phyloP scores from a whole-genome alignment of 2,329 filamentous ascomycete species.

The Aciculosporium take region DNA sequence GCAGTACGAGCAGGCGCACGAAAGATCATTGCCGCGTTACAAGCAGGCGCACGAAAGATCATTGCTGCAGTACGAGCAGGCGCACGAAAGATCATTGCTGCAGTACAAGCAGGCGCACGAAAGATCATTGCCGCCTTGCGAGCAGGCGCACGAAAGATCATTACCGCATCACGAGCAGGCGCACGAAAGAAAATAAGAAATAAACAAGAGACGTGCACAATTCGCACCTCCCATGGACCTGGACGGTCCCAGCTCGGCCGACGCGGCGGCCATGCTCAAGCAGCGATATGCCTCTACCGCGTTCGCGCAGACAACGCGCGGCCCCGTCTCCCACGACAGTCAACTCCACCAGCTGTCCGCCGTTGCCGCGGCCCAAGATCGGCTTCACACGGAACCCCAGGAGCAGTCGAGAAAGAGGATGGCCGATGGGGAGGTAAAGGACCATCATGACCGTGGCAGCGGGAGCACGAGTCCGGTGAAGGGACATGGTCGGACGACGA shows the following conservation, averaged over 20 bases:
- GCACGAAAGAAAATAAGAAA: too few species aligned
- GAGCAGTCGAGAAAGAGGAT: slow-evolving; percentile 52
- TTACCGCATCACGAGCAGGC: too few species aligned
- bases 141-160: too few species aligned
- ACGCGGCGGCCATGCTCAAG: slow-evolving; percentile 10
- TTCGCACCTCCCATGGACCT: too few species aligned
- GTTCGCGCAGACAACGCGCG: not conserved
- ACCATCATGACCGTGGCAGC: slow-evolving; percentile 31
- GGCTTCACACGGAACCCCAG: slow-evolving; percentile 26
- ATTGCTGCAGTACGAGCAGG: too few species aligned
- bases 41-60: too few species aligned
- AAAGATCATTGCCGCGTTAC: too few species aligned
- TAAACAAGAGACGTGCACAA: too few species aligned
- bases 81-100: too few species aligned
- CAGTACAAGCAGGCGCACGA: too few species aligned
- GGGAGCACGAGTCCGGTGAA: slow-evolving; percentile 31
- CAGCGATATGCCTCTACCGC: slow-evolving; percentile 2
- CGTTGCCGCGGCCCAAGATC: slow-evolving; percentile 39
- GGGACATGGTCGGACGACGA: slow-evolving; percentile 58
- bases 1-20: too few species aligned
- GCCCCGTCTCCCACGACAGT: slow-evolving; percentile 35
- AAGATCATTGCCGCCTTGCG: too few species aligned
- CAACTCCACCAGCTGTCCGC: slow-evolving; percentile 45
- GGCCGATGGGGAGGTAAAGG: slow-evolving; percentile 60
- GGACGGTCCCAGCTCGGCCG: slow-evolving; percentile 5